These are phyloP conservation scores for Rhipidocladum racemiflorum DNA, from an alignment of 176 grass and related monocot genomes.

Conservation along the genomic window DNA sequence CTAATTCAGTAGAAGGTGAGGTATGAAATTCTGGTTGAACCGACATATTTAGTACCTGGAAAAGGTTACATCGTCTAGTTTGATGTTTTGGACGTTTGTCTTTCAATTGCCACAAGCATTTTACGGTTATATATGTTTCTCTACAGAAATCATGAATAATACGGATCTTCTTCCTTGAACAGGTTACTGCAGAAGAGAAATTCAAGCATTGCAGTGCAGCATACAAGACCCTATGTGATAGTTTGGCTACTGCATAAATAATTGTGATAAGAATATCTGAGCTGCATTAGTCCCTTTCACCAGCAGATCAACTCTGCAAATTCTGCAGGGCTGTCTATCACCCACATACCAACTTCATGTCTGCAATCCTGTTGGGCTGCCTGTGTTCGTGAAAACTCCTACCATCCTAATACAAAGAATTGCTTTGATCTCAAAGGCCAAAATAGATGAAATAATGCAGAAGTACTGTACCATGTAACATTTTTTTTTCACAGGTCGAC, in stretches of 20 bases:
- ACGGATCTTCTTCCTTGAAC: slow-evolving; percentile 19
- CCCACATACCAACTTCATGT: not conserved
- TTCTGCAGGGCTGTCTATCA: not conserved
- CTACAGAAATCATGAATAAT: slow-evolving; percentile 5
- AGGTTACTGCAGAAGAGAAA: slow-evolving; percentile 85
- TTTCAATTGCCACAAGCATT: not conserved
- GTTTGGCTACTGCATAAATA: slow-evolving; percentile 36
- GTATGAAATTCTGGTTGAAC: not conserved
- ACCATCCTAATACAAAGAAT: not conserved
- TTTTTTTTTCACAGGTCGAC: not conserved
- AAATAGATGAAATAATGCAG: slow-evolving; percentile 15
- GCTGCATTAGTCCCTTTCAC: slow-evolving; percentile 23
- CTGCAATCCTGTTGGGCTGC: slow-evolving; percentile 2
- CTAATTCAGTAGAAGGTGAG: not conserved
- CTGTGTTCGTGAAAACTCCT: not conserved
- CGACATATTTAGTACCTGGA: not conserved
- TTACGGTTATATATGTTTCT: slow-evolving; percentile 10
- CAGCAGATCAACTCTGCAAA: slow-evolving; percentile 9
- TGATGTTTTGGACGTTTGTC: slow-evolving; percentile 19
- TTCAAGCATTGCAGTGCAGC: slow-evolving; percentile 92
- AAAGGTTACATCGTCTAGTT: slow-evolving; percentile 19
- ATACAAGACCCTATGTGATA: slow-evolving; percentile 81
- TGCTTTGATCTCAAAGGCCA: slow-evolving; percentile 19
- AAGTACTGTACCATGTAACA: slow-evolving; percentile 9
- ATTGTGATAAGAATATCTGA: not conserved